Evolutionary conservation across 2,329 filamentous ascomycete species (phyloP).

Genomic region (Pseudomassariella vexata): DNA sequence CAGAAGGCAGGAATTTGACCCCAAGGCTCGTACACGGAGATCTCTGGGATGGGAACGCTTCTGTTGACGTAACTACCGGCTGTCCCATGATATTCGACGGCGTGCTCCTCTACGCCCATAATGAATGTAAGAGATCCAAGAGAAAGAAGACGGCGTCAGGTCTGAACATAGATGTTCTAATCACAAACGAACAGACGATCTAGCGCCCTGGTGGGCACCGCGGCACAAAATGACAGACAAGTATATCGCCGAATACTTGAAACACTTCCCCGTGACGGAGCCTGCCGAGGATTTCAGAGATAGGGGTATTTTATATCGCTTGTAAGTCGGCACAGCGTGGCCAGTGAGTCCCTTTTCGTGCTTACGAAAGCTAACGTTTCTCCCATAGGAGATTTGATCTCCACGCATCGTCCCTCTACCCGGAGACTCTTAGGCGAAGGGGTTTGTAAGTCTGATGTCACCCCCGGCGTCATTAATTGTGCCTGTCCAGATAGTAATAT

Average conservation of each 20-base stretch:
- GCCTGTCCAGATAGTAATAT: too few relatives aligned
- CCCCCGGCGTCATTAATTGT: too few relatives aligned
- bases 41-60: constrained; percentile 12
- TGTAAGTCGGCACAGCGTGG: too few relatives aligned
- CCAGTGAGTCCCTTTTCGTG: too few relatives aligned
- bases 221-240: constrained; percentile 4
- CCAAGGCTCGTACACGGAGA: constrained; percentile 11
- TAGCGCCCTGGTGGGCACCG: constrained; percentile 8
- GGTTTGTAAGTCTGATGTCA: too few relatives aligned
- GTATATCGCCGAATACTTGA: constrained; percentile 3
- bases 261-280: constrained; percentile 8
- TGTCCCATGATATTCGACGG: constrained; percentile 9
- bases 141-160: too few relatives aligned
- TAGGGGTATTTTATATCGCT: constrained; percentile 12
- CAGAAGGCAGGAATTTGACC: constrained; percentile 2
- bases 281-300: constrained; percentile 14
- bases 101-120: constrained; percentile 10
- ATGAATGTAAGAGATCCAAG: constrained; percentile 14
- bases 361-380: too few relatives aligned
- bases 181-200: constrained; percentile 8
- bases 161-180: not conserved
- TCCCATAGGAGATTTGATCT: too few relatives aligned
- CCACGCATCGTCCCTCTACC: too few relatives aligned
- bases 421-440: too few relatives aligned
- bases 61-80: constrained; percentile 5